phyloP scores from a whole-genome alignment of 345 rosid genomes.

The Erysimum cheiranthoides region DNA sequence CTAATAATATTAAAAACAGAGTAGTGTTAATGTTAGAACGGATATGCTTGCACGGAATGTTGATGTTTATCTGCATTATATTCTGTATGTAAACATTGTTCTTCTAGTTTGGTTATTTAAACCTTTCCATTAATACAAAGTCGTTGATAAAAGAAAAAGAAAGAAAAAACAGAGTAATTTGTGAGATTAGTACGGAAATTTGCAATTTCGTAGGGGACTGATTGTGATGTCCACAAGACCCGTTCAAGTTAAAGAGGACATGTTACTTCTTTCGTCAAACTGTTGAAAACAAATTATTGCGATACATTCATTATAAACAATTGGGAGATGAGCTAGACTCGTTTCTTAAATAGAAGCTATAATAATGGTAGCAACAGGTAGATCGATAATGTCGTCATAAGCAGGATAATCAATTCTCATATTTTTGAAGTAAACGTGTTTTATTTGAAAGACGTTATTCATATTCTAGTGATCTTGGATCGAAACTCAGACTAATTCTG shows the following conservation, averaged over 20 bases:
- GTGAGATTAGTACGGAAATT: conserved; percentile 18
- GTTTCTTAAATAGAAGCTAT: neutral
- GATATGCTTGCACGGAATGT: too few relatives aligned
- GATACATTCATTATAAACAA: neutral
- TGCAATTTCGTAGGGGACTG: conserved; percentile 6
- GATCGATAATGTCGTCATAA: neutral
- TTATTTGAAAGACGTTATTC: too few relatives aligned
- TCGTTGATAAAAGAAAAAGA: too few relatives aligned
- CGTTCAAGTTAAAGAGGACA: conserved; percentile 10
- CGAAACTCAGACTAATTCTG: neutral
- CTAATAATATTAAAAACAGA: neutral
- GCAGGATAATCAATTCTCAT: neutral
- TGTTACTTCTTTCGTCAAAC: conserved; percentile 18
- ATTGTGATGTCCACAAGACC: conserved; percentile 30
- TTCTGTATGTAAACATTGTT: too few relatives aligned
- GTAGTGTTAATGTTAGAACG: too few relatives aligned
- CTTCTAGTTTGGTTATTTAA: too few relatives aligned
- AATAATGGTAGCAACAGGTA: neutral
- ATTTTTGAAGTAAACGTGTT: neutral
- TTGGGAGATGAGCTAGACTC: neutral
- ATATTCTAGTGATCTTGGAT: too few relatives aligned
- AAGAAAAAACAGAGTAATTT: neutral
- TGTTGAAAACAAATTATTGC: neutral
- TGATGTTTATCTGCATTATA: too few relatives aligned
- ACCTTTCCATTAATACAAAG: too few relatives aligned